Conservation (phyloP, 768 basidiomycete species). For the Hypholoma fasciculare region DNA sequence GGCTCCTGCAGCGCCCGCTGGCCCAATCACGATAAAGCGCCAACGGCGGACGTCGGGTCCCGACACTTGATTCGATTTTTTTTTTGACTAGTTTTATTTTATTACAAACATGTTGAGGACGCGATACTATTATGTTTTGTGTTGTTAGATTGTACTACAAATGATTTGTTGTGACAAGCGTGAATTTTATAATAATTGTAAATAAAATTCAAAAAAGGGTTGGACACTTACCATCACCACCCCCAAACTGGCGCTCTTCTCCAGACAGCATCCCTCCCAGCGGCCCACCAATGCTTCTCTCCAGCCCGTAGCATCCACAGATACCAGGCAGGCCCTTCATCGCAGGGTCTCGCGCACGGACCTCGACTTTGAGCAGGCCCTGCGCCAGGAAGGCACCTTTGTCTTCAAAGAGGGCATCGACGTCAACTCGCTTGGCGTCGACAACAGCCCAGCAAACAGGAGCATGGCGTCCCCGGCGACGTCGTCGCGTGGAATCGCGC, state of each 20-base stretch:
- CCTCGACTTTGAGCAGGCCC: slow-evolving; percentile 79
- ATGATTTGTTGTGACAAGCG: slow-evolving; percentile 2
- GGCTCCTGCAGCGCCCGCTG: slow-evolving; percentile 16
- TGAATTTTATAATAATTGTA: background rate
- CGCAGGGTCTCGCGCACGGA: slow-evolving; percentile 72
- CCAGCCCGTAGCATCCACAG: slow-evolving; percentile 57
- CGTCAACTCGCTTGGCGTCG: slow-evolving; percentile 63
- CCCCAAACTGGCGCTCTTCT: slow-evolving; percentile 64
- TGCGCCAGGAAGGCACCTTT: slow-evolving; percentile 67
- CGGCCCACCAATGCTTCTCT: slow-evolving; percentile 24
- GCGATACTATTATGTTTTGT: background rate
- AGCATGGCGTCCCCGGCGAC: slow-evolving; percentile 30
- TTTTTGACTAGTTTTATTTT: slow-evolving; percentile 26
- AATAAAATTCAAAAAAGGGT: slow-evolving; percentile 1
- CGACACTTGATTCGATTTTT: slow-evolving; percentile 23
- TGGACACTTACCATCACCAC: slow-evolving; percentile 4
- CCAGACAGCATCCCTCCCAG: slow-evolving; percentile 3
- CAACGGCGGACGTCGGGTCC: slow-evolving; percentile 75
- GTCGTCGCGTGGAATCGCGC: slow-evolving; percentile 17
- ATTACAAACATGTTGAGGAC: background rate
- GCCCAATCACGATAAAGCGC: slow-evolving; percentile 64
- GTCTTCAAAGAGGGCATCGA: slow-evolving; percentile 71
- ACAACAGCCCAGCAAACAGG: slow-evolving; percentile 40
- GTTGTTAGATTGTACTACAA: background rate
- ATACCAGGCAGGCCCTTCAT: slow-evolving; percentile 36